Base-by-base conservation (phyloP, 805 yeast genomes). In the Candida ascalaphidarum region DNA sequence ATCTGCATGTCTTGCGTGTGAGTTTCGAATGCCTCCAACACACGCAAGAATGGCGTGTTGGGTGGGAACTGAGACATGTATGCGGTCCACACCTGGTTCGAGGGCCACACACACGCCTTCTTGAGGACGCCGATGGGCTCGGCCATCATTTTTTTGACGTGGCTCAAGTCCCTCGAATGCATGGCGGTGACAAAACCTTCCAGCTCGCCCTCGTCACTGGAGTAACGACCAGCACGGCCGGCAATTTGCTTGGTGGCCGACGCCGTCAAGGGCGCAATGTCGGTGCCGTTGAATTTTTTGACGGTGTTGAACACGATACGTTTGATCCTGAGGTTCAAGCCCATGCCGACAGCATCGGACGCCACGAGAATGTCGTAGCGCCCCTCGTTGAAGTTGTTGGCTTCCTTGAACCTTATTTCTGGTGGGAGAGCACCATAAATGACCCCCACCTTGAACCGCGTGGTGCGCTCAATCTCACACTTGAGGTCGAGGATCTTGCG, bases 271-370 rank as follows among this genome's bases (percentile, higher is more conserved):
- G 48, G 48, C 7, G 52, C 53, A 34, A 62, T 55, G 11, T 50
- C 54, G 10, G 43, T 47, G 5, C 96, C 96, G 46, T 85, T 73
- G 41, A 70, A 88, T 52, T 92, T 92, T 27, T 50, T 49, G 16
- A 71, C 58, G 1, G 78, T 66, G 11, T 81, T 72, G 47, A 92
- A 88, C 1, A 92, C 68, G 4, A 92, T 71, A 34, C 97, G 61
- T 33, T 77, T 74, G 39, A 92, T 88, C 15, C 82, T 78, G 44
- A 92, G 61, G 46, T 92, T 92, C 30, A 92, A 64, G 1, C 98
- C 98, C 96, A 92, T 89, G 2, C 98, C 98, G 36, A 92, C 77
- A 0, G 98, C 98, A 58, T 92, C 97, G 2, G 95, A 82, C 1
- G 98, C 97, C 5, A 92, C 82, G 21, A 92, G 61, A n/a, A 82